Evolutionary conservation across 305 asterid species (phyloP).

Genomic region (Andrographis paniculata): DNA sequence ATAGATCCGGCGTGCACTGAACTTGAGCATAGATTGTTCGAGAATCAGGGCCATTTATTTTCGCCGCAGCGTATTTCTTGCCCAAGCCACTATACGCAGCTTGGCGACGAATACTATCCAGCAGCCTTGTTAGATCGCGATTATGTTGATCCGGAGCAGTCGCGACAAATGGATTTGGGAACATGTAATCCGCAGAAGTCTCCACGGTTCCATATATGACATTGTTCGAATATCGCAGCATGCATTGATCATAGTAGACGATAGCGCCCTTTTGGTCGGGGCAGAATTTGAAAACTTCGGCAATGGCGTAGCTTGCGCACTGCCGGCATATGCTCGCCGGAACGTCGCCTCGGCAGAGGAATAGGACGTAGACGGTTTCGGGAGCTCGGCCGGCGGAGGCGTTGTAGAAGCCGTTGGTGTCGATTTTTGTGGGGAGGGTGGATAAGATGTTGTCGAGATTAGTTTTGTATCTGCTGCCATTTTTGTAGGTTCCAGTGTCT

Average conservation of each 20-base stretch:
- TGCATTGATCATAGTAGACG: background rate
- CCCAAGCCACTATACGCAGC: background rate
- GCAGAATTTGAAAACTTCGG: no score
- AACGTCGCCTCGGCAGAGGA: constrained; percentile 1
- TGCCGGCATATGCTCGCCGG: background rate
- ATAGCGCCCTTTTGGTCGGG: background rate
- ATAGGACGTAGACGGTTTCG: background rate
- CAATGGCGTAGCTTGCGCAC: background rate
- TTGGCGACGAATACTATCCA: constrained; percentile 9
- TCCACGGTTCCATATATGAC: background rate
- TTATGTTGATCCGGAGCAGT: background rate
- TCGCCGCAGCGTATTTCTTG: constrained; percentile 18
- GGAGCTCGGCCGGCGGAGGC: constrained; percentile 5
- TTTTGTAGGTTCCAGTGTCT: constrained; percentile 11
- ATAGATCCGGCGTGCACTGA: constrained; percentile 35
- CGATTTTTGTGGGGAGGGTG: constrained; percentile 7
- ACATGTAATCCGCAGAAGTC: background rate
- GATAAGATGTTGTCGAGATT: constrained; percentile 18
- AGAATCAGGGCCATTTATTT: constrained; percentile 4
- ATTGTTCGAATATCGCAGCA: background rate
- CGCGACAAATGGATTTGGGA: background rate
- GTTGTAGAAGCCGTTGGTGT: constrained; percentile 14
- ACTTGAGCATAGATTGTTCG: constrained; percentile 10
- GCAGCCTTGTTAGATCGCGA: background rate
- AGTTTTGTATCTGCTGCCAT: constrained; percentile 5